These are phyloP conservation scores for Boletus pseudopeckii DNA, from an alignment of 768 basidiomycete genomes.

Conservation along the genomic window DNA sequence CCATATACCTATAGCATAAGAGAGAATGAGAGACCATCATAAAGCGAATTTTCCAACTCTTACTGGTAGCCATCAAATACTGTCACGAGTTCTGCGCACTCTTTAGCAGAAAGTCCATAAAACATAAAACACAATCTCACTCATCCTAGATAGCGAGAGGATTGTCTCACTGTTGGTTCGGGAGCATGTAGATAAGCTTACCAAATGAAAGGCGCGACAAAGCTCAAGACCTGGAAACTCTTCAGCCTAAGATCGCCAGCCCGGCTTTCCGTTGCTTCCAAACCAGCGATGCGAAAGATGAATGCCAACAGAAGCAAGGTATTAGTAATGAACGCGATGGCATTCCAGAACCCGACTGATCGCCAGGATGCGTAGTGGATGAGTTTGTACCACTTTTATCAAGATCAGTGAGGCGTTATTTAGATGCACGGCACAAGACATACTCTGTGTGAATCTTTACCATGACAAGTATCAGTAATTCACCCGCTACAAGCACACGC, in stretches of 20 bases:
- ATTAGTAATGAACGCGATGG: slow-evolving; percentile 70
- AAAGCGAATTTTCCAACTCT: slow-evolving; percentile 12
- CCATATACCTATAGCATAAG: slow-evolving; percentile 60
- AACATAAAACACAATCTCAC: slow-evolving; percentile 41
- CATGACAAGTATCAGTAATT: slow-evolving; percentile 35
- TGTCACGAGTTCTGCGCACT: slow-evolving; percentile 62
- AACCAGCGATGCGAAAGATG: slow-evolving; percentile 60
- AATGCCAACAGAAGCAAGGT: slow-evolving; percentile 72
- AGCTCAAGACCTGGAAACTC: slow-evolving; percentile 89
- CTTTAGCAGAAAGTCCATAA: background rate
- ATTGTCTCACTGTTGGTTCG: background rate
- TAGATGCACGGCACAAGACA: background rate
- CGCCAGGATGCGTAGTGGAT: slow-evolving; percentile 74
- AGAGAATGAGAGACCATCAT: background rate
- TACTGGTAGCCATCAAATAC: slow-evolving; percentile 81
- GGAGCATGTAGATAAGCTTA: slow-evolving; percentile 32
- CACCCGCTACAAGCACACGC: slow-evolving; percentile 17
- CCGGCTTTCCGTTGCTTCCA: slow-evolving; percentile 36
- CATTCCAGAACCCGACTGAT: slow-evolving; percentile 80
- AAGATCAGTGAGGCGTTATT: background rate
- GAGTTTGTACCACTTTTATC: slow-evolving; percentile 61
- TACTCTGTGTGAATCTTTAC: slow-evolving; percentile 26
- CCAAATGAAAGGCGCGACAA: slow-evolving; percentile 87
- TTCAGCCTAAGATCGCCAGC: slow-evolving; percentile 43
- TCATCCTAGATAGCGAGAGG: slow-evolving; percentile 58